Conservation (phyloP, 768 basidiomycete genomes). For the Phanerochaete sordida region DNA sequence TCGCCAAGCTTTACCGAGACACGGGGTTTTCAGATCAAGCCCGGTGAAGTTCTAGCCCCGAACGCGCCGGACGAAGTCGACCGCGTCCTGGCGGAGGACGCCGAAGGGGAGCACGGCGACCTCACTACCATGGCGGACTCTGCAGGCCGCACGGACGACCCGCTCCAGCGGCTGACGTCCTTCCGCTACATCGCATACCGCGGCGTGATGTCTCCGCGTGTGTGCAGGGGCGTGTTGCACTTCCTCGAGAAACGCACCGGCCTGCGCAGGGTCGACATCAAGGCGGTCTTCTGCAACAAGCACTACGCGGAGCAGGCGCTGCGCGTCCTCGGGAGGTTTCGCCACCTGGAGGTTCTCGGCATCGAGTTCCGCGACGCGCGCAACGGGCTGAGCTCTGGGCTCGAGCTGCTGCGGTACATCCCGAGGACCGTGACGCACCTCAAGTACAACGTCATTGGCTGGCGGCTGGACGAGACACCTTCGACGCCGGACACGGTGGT, state of each 20-base stretch:
- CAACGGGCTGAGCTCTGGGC: neutral
- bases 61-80: neutral
- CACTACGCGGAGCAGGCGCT: neutral
- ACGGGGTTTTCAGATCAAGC: neutral
- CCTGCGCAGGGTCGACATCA: conserved; percentile 4
- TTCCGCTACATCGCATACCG: neutral
- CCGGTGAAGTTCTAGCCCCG: neutral
- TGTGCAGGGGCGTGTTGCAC: neutral
- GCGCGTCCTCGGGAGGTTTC: neutral
- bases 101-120: neutral
- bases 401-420: neutral
- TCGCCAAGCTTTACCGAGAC: neutral
- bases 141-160: neutral
- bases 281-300: neutral
- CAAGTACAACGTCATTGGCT: neutral
- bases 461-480: neutral
- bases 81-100: neutral
- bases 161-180: neutral
- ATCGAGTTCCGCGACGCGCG: conserved; percentile 3
- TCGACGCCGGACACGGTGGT: neutral
- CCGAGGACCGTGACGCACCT: conserved; percentile 6
- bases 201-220: neutral
- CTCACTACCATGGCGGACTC: neutral
- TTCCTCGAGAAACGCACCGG: neutral
- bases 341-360: conserved; percentile 3